These are phyloP conservation scores for Erigeron canadensis DNA, from an alignment of 129 eudicot species.

Conservation along the genomic window DNA sequence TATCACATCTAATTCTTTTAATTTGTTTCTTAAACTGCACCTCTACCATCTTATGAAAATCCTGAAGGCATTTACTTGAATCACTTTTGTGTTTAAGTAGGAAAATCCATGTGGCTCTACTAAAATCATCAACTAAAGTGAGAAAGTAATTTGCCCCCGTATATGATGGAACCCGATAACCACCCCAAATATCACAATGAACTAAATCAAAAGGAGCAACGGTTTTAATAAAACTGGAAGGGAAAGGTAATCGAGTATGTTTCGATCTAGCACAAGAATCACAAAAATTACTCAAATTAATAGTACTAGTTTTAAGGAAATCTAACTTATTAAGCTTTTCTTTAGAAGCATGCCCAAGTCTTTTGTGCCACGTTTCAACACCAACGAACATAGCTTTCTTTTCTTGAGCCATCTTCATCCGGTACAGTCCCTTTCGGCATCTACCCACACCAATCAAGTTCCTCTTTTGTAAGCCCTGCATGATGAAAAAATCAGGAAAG, in stretches of 20 bases:
- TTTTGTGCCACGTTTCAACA: conserved; percentile 2
- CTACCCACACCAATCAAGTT: background rate
- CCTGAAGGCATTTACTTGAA: too few species aligned
- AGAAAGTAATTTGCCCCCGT: too few species aligned
- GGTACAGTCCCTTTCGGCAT: conserved; percentile 1
- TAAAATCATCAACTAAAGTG: too few species aligned
- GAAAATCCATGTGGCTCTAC: too few species aligned
- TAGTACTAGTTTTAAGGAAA: background rate
- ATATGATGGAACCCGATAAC: too few species aligned
- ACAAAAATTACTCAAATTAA: background rate
- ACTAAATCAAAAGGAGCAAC: too few species aligned
- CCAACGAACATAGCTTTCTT: background rate
- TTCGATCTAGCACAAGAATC: background rate
- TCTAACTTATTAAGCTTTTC: background rate
- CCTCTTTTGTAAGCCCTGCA: background rate
- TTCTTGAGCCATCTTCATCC: background rate
- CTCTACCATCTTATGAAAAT: too few species aligned
- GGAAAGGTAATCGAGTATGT: conserved; percentile 1
- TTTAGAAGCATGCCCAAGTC: background rate
- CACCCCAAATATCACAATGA: too few species aligned
- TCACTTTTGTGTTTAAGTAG: too few species aligned
- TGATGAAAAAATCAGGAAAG: background rate
- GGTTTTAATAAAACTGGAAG: background rate
- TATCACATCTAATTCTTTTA: too few species aligned
- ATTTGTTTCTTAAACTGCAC: too few species aligned